Evolutionary conservation across 352 stramenopile genomes (phyloP), one percentile per base, ranked within the genome.

Genomic region (Globisporangium cystogenes): DNA sequence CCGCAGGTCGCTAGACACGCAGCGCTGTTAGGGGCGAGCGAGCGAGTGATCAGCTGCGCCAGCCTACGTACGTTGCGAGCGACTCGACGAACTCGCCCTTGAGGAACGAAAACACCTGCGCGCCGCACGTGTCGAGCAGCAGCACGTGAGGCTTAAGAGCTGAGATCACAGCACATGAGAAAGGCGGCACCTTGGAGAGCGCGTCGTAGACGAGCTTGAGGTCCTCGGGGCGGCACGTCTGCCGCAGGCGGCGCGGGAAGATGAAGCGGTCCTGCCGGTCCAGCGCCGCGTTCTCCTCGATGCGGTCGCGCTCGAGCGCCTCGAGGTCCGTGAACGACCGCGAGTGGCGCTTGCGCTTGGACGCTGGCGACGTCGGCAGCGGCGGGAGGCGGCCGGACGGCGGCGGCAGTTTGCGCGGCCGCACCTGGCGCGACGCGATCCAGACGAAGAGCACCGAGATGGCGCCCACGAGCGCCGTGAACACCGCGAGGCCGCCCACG

Each of bases 151-250:
- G n/a, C n/a, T n/a, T n/a, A n/a, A n/a, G n/a, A n/a, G n/a, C n/a
- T n/a, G n/a, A n/a, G n/a, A n/a, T n/a, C n/a, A n/a, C n/a, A n/a
- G n/a, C n/a, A n/a, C n/a, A n/a, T n/a, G n/a, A n/a, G n/a, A n/a
- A n/a, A n/a, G n/a, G n/a, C n/a, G n/a, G n/a, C 20, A 52, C 76
- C 67, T 88, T 87, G 29, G 82, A 81, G 29, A 93, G 56, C 35
- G 77, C 80, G 45, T 93, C 77, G 36, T 90, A 93, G 54, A 90
- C 77, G 43, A 83, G 70, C 62, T 89, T 90, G 58, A 87, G 64
- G 52, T 90, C 82, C 57, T 90, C 79, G 0, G 69, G 71, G n/a
- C 65, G 71, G 51, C 69, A 90, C 53, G 83, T 87, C 33, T 67
- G 56, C 18, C 67, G 73, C 23, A 93, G 44, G 18, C 68, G 70